These are phyloP conservation scores for Rutstroemia sp. DNA, from an alignment of 2,329 filamentous ascomycete species.

Conservation along the genomic window DNA sequence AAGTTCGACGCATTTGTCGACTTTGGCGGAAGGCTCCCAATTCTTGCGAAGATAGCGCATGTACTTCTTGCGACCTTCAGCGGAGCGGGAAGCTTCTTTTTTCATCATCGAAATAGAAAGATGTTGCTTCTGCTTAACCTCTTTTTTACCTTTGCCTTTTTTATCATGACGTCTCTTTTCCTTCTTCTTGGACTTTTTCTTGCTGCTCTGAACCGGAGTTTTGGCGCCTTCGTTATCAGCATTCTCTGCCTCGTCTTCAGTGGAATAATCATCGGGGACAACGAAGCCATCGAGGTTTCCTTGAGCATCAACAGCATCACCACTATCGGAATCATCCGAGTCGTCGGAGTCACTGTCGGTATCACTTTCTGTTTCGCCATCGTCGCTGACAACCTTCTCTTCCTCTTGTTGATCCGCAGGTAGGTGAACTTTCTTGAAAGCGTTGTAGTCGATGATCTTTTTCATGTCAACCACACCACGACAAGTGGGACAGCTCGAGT, in stretches of 20 bases:
- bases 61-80: conserved; percentile 58
- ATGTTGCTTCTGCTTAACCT: conserved; percentile 27
- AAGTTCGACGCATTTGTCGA: conserved; percentile 60
- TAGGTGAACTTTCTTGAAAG: conserved; percentile 68
- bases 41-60: conserved; percentile 64
- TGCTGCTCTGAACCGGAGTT: conserved; percentile 10
- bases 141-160: conserved; percentile 30
- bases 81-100: conserved; percentile 56
- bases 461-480: conserved; percentile 58
- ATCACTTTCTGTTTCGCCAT: conserved; percentile 22
- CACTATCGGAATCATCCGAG: conserved; percentile 35
- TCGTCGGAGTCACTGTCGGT: conserved; percentile 27
- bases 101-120: conserved; percentile 59
- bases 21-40: conserved; percentile 70
- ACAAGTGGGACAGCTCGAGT: conserved; percentile 62
- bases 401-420: conserved; percentile 35
- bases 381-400: conserved; percentile 14
- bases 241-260: conserved; percentile 20
- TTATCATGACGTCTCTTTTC: conserved; percentile 28
- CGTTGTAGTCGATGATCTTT: conserved; percentile 64
- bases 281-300: conserved; percentile 48
- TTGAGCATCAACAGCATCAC: conserved; percentile 28
- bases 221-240: conserved; percentile 30
- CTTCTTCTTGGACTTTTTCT: conserved; percentile 30
- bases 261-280: conserved; percentile 38